phyloP scores from a whole-genome alignment of 164 flowering plant species.

The Annona squamosa region DNA sequence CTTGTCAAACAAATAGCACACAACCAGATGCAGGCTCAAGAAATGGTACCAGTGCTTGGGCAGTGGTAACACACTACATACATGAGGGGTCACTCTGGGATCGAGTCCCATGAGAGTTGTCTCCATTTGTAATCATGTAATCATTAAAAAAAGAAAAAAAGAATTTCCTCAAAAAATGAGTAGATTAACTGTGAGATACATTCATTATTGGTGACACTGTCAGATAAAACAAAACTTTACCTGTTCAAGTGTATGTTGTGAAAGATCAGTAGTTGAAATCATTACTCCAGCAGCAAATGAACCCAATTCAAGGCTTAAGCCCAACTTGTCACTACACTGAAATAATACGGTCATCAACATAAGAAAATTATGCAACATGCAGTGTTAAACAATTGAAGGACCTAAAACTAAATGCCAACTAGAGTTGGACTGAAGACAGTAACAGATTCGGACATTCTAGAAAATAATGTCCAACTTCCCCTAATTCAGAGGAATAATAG shows the following conservation, averaged over 20 bases:
- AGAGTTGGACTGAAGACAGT: not conserved
- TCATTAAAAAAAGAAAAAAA: too few relatives aligned
- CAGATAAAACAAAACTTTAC: slow-evolving; percentile 28
- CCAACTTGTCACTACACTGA: slow-evolving; percentile 99
- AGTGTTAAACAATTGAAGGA: not conserved
- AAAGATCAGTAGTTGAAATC: slow-evolving; percentile 96
- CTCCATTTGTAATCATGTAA: too few relatives aligned
- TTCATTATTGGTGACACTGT: not conserved
- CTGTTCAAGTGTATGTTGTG: slow-evolving; percentile 92
- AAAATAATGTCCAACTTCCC: too few relatives aligned
- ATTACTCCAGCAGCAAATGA: slow-evolving; percentile 99
- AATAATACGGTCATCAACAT: slow-evolving; percentile 15
- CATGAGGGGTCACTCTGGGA: too few relatives aligned
- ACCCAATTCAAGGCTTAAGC: slow-evolving; percentile 91
- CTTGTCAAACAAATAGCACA: too few relatives aligned
- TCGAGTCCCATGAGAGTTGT: too few relatives aligned
- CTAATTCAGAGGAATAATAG: too few relatives aligned
- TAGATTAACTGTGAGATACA: too few relatives aligned
- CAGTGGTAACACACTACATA: too few relatives aligned
- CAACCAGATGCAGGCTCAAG: too few relatives aligned
- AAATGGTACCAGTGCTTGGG: too few relatives aligned
- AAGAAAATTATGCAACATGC: slow-evolving; percentile 2
- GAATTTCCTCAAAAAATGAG: too few relatives aligned
- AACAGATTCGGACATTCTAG: not conserved
- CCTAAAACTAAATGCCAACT: not conserved